Evolutionary conservation across 176 grass and related monocot species (phyloP).

Genomic region (Oryza nivara): DNA sequence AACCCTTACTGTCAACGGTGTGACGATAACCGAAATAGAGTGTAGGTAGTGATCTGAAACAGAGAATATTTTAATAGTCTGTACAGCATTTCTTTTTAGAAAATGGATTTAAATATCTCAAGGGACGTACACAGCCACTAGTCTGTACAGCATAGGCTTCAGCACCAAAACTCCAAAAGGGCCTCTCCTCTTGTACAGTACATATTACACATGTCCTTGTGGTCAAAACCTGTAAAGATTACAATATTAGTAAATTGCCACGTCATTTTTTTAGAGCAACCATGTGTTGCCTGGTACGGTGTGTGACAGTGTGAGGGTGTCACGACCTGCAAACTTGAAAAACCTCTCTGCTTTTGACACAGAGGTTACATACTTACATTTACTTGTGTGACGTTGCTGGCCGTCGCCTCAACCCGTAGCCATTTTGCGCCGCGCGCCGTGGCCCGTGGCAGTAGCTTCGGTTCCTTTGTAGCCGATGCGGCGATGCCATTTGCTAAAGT

Average conservation of each 20-base stretch:
- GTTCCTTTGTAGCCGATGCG: no score
- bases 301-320: no score
- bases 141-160: neutral
- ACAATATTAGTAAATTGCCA: neutral
- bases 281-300: no score
- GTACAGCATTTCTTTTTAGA: neutral
- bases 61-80: conserved; percentile 7
- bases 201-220: neutral
- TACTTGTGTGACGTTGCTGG: no score
- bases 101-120: no score
- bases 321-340: no score
- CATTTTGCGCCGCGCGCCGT: no score
- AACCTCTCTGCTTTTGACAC: no score
- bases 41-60: conserved; percentile 26
- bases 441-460: no score
- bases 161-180: neutral
- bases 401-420: no score
- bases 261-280: neutral
- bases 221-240: neutral
- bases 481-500: no score
- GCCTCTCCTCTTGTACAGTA: neutral
- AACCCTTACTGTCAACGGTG: conserved; percentile 6
- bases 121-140: neutral
- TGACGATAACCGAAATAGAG: conserved; percentile 31
- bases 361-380: no score